Conservation (phyloP, 1,284 basidiomycete genomes). For the Cryptococcus sp. region DNA sequence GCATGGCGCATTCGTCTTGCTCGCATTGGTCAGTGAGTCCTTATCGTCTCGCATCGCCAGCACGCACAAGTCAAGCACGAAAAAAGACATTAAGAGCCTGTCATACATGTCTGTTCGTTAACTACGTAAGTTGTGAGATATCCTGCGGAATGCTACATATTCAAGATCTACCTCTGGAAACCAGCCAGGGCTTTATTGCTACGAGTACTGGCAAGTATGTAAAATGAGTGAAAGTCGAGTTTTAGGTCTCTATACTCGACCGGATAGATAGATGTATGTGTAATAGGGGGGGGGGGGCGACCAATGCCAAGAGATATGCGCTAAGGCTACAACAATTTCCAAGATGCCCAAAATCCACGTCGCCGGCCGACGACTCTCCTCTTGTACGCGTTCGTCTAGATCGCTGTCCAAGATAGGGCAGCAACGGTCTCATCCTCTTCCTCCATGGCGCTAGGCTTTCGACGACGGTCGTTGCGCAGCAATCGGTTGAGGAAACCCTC, state of each 20-base stretch:
- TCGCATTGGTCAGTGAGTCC: not conserved
- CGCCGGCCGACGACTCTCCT: not conserved
- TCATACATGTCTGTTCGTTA: conserved; percentile 14
- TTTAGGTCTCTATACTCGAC: not conserved
- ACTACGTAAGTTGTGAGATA: conserved; percentile 4
- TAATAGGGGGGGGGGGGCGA: not conserved
- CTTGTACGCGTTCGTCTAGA: conserved; percentile 8
- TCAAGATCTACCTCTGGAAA: not conserved
- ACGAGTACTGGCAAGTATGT: not conserved
- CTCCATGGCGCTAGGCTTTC: conserved; percentile 20
- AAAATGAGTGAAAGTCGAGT: conserved; percentile 1
- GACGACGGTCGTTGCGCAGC: conserved; percentile 30
- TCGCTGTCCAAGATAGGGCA: conserved; percentile 31
- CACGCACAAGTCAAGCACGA: too few species aligned
- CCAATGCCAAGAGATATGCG: not conserved
- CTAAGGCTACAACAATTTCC: conserved; percentile 1
- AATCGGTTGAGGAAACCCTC: conserved; percentile 36
- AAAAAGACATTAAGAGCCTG: conserved; percentile 15
- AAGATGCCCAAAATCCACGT: not conserved
- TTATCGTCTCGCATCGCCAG: too few species aligned
- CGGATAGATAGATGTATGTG: not conserved
- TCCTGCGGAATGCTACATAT: conserved; percentile 12
- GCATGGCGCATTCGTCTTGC: not conserved
- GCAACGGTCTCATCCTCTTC: conserved; percentile 39
- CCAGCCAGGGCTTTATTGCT: conserved; percentile 3